Base-by-base conservation (phyloP, 108 stramenopile genomes). In the Nannochloropsis oceanica region DNA sequence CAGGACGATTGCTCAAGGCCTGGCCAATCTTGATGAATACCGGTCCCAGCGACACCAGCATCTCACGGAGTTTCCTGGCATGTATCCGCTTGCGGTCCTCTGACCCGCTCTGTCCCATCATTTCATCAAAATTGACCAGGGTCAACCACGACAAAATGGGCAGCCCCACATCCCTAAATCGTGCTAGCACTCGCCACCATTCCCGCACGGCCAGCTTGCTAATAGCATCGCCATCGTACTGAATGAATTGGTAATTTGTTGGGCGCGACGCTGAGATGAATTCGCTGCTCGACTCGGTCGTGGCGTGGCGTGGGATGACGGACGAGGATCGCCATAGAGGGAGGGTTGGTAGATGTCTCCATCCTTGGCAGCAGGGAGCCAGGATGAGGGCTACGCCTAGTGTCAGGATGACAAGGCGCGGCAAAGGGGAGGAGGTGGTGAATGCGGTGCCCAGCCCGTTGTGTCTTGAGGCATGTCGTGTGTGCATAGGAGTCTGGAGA, bases 1-100 rank as follows among this genome's bases (percentile, higher is more conserved):
- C 97, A 12, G 97, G 95, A 12, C 97, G 93, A 44, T 96, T 97
- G 2, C 94, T 94, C 14, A 98, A 90, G 11, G 94, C 94, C 89
- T 98, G 97, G n/a, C 97, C 97, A 80, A 98, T 91, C 79, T 92
- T 91, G 22, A 92, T 86, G 84, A 91, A 90, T 43, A 84, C 80
- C 42, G 91, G 91, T 13, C 91, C 91, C 22, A 91, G 88, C 18
- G 83, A 81, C n/a, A 84, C 79, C 24, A 89, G 81, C 27, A 84
- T 80, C 86, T 27, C n/a, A 5, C 26, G 79, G 26, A 79, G 84
- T 79, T 84, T 73, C 59, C 26, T 10, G 25, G 80, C 80, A 25
- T 73, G 59, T 18, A 73, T 7, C 5, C 59, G 59, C 59, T n/a
- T 18, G 59, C 59, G 59, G 5, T 73, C 59, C 22, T 73, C 59